Conservation (phyloP, 2,329 filamentous ascomycete species). For the Cladorrhinum sp. region DNA sequence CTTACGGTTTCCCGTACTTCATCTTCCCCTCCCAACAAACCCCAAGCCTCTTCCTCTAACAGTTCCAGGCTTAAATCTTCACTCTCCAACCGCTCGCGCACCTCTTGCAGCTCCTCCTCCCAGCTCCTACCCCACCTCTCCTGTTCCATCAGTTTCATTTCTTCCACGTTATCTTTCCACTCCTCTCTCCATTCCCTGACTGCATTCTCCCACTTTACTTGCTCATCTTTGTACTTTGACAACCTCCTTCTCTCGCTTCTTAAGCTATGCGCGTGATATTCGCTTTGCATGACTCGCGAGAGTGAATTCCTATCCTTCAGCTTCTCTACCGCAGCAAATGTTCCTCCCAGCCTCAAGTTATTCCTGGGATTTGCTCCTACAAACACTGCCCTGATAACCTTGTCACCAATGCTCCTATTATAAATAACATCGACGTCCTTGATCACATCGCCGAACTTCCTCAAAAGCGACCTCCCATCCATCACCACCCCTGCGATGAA, state of each 20-base stretch:
- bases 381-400: slow-evolving; percentile 63
- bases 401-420: slow-evolving; percentile 48
- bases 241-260: neutral
- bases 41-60: slow-evolving; percentile 20
- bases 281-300: neutral
- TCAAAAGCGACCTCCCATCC: slow-evolving; percentile 65
- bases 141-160: neutral
- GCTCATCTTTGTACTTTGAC: neutral
- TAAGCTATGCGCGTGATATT: neutral
- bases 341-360: slow-evolving; percentile 73
- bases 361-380: slow-evolving; percentile 89
- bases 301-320: slow-evolving; percentile 35
- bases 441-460: slow-evolving; percentile 67
- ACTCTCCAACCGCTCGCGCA: neutral
- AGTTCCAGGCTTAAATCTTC: neutral
- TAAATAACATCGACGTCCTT: slow-evolving; percentile 54
- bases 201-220: neutral
- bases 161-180: neutral
- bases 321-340: slow-evolving; percentile 73
- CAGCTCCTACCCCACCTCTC: too few species aligned
- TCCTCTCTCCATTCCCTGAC: neutral
- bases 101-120: neutral
- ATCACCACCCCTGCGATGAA: slow-evolving; percentile 79
- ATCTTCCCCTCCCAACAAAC: slow-evolving; percentile 25
- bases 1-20: slow-evolving; percentile 62